These are phyloP conservation scores for Dactylellina parvicollis DNA, from an alignment of 2,329 filamentous ascomycete species.

Conservation along the genomic window DNA sequence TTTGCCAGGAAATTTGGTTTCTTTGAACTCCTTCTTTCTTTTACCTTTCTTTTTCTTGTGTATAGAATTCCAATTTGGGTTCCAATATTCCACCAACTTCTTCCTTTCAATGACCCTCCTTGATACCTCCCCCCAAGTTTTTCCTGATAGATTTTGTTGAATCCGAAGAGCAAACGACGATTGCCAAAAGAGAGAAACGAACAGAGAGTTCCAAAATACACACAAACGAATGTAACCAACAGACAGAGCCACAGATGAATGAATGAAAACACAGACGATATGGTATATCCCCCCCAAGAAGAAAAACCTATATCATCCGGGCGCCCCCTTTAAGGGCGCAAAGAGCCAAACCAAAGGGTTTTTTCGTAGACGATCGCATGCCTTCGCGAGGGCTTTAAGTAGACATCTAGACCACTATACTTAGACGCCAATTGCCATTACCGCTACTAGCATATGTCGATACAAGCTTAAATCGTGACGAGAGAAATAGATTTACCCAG, in stretches of 20 bases:
- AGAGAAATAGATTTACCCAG: constrained; percentile 3
- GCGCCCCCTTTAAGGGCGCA: constrained; percentile 39
- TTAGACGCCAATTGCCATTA: too few relatives aligned
- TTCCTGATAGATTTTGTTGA: constrained; percentile 45
- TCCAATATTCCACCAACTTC: constrained; percentile 25
- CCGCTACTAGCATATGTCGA: constrained; percentile 1
- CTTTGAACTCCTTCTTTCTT: constrained; percentile 7
- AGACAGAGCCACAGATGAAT: constrained; percentile 31
- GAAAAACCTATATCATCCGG: constrained; percentile 34
- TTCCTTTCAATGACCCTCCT: constrained; percentile 30
- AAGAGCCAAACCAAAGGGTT: constrained; percentile 15
- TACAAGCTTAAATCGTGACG: neutral
- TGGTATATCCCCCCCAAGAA: constrained; percentile 27
- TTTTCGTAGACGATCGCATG: constrained; percentile 15
- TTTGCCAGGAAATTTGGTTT: constrained; percentile 25
- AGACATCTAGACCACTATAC: constrained; percentile 6
- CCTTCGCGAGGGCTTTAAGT: constrained; percentile 50
- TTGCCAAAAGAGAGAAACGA: constrained; percentile 43
- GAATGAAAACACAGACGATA: constrained; percentile 49
- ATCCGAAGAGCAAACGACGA: constrained; percentile 36
- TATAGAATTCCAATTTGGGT: constrained; percentile 50
- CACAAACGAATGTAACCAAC: constrained; percentile 42
- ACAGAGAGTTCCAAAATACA: constrained; percentile 14
- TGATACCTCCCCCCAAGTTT: constrained; percentile 7
- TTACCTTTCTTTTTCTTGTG: constrained; percentile 32